Evolutionary conservation across 2,329 filamentous ascomycete genomes (phyloP), one percentile per base, ranked within the genome.

Genomic region (Alternaria solani): DNA sequence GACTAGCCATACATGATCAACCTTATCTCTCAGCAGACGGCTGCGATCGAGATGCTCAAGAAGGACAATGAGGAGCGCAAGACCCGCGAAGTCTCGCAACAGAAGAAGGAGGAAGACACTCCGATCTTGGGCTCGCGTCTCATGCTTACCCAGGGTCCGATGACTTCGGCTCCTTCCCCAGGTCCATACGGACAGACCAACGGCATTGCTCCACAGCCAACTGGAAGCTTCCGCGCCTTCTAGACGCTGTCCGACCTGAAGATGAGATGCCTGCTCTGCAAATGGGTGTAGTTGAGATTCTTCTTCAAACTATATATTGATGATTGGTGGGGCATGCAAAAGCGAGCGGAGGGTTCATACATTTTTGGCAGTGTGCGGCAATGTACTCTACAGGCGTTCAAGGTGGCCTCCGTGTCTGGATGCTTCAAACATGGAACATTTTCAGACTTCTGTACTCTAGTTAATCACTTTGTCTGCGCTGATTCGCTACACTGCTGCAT

Each of bases 11-110:
- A 96, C 85, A 96, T 99, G 93, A 98, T 99, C 87, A 99, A 98
- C 84, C 91, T 96, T 84, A 85, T 99, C 65, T 88, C 90, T 70
- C 93, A 97, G 80, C 94, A 98, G 82, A 93, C 92, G 39, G 89
- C 91, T 68, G 90, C 96, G 57, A 90, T 99, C 69, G 88, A 93
- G 60, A 79, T 85, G 61, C 87, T 99, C 63, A 96, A 96, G 86
- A 92, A 92, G 64, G 96, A 99, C 81, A 99, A 98, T 76, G 96
- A 99, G 80, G 92, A 94, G 76, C 91, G 94, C 74, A 97, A 97
- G 79, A 80, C 83, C 18, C 83, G 82, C 63, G 87, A 89, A 81
- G 85, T 85, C 36, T 89, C 88, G 66, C 91, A 95, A 67, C 88
- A 94, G 83, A 94, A 92, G 84, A 92, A 94, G 57, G 94, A 98